Evolutionary conservation across 106 monocot species (phyloP).

Genomic region (Hemerocallis citrina): DNA sequence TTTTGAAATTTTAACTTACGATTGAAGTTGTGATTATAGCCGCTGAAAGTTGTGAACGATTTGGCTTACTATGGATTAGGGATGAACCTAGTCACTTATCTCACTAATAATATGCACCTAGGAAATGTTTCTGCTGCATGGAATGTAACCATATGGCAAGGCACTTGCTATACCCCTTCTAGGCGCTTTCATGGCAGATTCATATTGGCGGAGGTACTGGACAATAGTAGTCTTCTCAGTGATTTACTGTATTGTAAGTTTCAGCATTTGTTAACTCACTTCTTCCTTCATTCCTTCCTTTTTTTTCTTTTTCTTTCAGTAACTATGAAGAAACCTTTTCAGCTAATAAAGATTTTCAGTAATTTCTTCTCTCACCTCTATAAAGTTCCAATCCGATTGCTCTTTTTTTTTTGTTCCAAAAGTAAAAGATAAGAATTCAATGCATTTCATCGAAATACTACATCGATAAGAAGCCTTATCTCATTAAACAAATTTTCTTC

Average conservation of each 20-base stretch:
- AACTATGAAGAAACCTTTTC: neutral
- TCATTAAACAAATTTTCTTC: no score
- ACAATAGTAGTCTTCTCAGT: slow-evolving; percentile 32
- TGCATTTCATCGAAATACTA: no score
- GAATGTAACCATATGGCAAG: slow-evolving; percentile 36
- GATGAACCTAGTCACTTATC: slow-evolving; percentile 33
- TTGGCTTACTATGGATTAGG: slow-evolving; percentile 35
- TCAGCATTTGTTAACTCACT: neutral
- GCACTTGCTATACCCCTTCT: slow-evolving; percentile 39
- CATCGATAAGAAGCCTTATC: no score
- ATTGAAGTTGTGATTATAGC: neutral
- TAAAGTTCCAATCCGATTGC: no score
- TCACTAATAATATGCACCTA: slow-evolving; percentile 27
- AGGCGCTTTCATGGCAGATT: slow-evolving; percentile 35
- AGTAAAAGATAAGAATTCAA: no score
- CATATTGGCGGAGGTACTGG: slow-evolving; percentile 37
- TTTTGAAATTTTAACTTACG: neutral
- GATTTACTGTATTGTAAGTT: slow-evolving; percentile 26
- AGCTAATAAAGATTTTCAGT: neutral
- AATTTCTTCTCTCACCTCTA: no score
- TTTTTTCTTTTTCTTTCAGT: no score
- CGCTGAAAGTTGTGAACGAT: slow-evolving; percentile 33
- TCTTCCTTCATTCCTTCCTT: neutral
- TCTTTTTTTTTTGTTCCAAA: no score
- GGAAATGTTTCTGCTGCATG: slow-evolving; percentile 35